phyloP scores from a whole-genome alignment of 2,329 filamentous ascomycete species.

The Magnaporthales sp. region DNA sequence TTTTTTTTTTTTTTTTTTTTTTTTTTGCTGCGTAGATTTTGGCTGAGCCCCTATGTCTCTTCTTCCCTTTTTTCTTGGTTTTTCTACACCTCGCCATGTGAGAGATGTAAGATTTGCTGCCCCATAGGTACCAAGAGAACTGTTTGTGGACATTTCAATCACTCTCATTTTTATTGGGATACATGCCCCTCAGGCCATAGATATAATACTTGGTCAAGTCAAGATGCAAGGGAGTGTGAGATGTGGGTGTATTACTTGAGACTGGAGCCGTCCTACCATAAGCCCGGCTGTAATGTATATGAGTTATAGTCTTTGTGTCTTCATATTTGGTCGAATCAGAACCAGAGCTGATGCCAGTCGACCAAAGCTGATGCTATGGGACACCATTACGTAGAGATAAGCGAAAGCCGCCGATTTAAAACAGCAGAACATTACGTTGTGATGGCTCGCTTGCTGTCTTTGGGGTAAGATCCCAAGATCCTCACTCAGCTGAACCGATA shows the following conservation, averaged over 20 bases:
- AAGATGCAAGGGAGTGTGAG: background rate
- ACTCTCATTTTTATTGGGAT: background rate
- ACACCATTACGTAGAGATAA: background rate
- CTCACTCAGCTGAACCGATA: background rate
- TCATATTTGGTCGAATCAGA: background rate
- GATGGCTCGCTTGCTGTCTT: background rate
- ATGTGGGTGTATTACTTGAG: background rate
- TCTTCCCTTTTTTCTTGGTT: background rate
- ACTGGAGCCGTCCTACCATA: background rate
- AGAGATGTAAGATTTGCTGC: background rate
- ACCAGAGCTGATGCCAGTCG: background rate
- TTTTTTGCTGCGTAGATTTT: too few relatives aligned
- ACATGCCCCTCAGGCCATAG: too few relatives aligned
- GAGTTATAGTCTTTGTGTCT: background rate
- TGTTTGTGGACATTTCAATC: background rate
- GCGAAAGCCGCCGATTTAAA: background rate
- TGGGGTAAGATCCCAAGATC: background rate
- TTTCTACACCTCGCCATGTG: background rate
- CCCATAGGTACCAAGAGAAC: background rate
- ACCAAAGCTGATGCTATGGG: background rate
- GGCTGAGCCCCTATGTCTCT: too few relatives aligned
- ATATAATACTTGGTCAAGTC: too few relatives aligned
- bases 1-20: background rate
- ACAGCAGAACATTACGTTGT: background rate
- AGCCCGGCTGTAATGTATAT: background rate